phyloP scores from a whole-genome alignment of 2,329 filamentous ascomycete species.

The Fusarium proliferatum region DNA sequence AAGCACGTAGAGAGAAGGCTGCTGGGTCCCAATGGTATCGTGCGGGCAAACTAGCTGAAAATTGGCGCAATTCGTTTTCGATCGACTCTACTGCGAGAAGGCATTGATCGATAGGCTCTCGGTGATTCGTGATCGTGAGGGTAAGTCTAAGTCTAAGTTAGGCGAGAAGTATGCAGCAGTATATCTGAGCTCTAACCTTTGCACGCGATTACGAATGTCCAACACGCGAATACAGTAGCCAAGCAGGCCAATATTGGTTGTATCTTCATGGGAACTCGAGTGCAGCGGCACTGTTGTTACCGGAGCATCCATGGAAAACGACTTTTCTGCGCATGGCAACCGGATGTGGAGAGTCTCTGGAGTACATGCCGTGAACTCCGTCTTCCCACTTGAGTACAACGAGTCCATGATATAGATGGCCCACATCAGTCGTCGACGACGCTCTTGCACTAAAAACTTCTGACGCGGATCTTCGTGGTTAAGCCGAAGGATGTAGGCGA shows the following conservation, averaged over 20 bases:
- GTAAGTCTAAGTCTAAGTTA: slow-evolving; percentile 15
- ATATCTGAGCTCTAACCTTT: neutral
- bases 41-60: neutral
- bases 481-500: slow-evolving; percentile 37
- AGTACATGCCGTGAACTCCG: slow-evolving; percentile 19
- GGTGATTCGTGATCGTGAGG: slow-evolving; percentile 37
- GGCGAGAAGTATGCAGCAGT: fast-evolving
- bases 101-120: slow-evolving; percentile 19
- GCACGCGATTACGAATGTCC: slow-evolving; percentile 23
- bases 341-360: slow-evolving; percentile 5
- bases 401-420: slow-evolving; percentile 30
- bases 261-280: neutral
- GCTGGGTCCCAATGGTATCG: slow-evolving; percentile 26
- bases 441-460: slow-evolving; percentile 31
- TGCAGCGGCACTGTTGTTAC: neutral
- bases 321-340: slow-evolving; percentile 13
- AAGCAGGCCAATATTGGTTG: slow-evolving; percentile 3
- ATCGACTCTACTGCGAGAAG: slow-evolving; percentile 15
- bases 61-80: slow-evolving; percentile 11
- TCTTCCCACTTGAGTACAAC: slow-evolving; percentile 22
- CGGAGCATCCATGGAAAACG: slow-evolving; percentile 9
- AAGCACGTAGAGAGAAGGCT: slow-evolving; percentile 36
- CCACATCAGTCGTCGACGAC: slow-evolving; percentile 38
- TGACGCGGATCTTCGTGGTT: slow-evolving; percentile 35
- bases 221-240: slow-evolving; percentile 14